These are phyloP conservation scores for Pistacia integerrima DNA, from an alignment of 345 rosid genomes.

Conservation along the genomic window DNA sequence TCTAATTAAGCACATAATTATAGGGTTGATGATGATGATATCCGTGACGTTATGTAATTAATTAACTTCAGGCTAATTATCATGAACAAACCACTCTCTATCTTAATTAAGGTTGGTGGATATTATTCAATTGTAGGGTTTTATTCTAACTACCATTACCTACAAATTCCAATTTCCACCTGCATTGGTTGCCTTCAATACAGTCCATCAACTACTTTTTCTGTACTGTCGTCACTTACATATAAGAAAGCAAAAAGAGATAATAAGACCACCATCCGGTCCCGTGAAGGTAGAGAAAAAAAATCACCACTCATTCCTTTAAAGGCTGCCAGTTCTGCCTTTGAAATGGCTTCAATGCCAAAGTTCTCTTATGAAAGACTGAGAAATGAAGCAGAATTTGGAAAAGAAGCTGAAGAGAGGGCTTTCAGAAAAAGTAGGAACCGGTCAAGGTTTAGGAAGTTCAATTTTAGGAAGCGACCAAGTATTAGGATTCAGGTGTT, in stretches of 20 bases:
- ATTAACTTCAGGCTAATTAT: not conserved
- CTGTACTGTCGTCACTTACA: not conserved
- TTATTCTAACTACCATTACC: not conserved
- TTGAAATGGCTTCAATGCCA: conserved; percentile 21
- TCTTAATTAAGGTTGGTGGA: not conserved
- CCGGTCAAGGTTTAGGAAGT: conserved; percentile 12
- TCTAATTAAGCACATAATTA: too few relatives aligned
- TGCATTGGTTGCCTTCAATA: conserved; percentile 14
- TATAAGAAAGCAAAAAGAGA: not conserved
- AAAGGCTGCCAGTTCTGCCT: not conserved
- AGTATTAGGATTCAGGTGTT: conserved; percentile 26
- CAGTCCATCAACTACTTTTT: conserved; percentile 7
- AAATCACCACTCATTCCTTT: not conserved
- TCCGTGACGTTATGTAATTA: not conserved
- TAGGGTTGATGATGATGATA: not conserved
- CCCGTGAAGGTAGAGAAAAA: not conserved
- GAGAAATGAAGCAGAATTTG: conserved; percentile 18
- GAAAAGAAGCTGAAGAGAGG: conserved; percentile 18
- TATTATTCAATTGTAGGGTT: not conserved
- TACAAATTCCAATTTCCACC: conserved; percentile 15
- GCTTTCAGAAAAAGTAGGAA: conserved; percentile 17
- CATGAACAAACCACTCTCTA: not conserved
- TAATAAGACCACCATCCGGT: not conserved
- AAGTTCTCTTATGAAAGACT: conserved; percentile 31
- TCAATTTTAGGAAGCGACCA: conserved; percentile 17